A percentile compares a stretch with the other conserved stretches of the same genome.
Evolutionary conservation across 164 flowering plant species (phyloP).

Genomic region (Magnolia kwangsiensis): DNA sequence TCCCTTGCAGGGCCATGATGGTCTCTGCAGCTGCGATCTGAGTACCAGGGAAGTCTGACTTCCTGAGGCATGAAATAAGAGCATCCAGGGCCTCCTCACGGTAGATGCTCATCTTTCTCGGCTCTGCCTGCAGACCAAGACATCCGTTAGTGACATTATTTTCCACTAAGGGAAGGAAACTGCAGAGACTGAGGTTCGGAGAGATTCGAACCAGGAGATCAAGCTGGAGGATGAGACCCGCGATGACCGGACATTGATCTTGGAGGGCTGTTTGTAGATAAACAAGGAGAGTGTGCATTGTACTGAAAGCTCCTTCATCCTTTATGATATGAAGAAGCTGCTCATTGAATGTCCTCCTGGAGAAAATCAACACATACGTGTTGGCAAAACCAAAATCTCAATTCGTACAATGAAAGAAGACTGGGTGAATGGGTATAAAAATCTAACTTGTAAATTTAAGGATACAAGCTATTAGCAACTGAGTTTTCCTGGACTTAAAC

Average conservation of each 20-base stretch:
- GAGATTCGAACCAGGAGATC: constrained; percentile 60
- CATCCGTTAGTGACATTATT: neutral
- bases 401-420: neutral
- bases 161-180: neutral
- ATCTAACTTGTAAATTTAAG: neutral
- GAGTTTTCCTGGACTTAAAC: too few species aligned
- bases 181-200: neutral
- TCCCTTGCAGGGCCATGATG: constrained; percentile 59
- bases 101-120: constrained; percentile 84
- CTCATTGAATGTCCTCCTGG: constrained; percentile 67
- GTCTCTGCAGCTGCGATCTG: constrained; percentile 77
- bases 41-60: constrained; percentile 45
- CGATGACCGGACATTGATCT: constrained; percentile 58
- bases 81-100: constrained; percentile 78
- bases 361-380: constrained; percentile 4
- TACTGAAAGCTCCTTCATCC: constrained; percentile 66
- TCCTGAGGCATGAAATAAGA: constrained; percentile 64
- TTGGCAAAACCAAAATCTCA: neutral
- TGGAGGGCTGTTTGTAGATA: constrained; percentile 56
- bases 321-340: constrained; percentile 62
- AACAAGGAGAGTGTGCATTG: constrained; percentile 66
- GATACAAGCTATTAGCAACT: neutral
- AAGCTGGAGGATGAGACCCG: constrained; percentile 80
- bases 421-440: neutral
- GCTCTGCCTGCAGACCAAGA: constrained; percentile 44